Evolutionary conservation across 2,329 filamentous ascomycete genomes (phyloP).

Genomic region (Knoxdaviesia capensis): DNA sequence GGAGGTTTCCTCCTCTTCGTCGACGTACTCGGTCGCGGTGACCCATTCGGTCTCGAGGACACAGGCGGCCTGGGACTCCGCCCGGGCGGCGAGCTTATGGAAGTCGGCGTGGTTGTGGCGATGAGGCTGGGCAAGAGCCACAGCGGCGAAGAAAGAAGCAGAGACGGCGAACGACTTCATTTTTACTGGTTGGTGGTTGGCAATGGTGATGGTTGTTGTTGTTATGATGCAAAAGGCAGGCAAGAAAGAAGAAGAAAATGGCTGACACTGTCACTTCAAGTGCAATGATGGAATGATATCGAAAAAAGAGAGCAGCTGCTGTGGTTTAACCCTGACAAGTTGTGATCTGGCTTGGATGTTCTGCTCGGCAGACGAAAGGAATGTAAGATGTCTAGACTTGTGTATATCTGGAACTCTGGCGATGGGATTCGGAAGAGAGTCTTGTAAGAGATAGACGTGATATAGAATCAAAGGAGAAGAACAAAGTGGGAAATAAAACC

Average conservation of each 20-base stretch:
- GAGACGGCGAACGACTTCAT: constrained; percentile 24
- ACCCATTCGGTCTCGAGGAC: constrained; percentile 14
- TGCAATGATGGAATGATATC: too few species aligned
- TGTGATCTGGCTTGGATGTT: too few species aligned
- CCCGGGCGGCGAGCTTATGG: constrained; percentile 9
- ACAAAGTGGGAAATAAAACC: too few species aligned
- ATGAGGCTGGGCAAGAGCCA: constrained; percentile 29
- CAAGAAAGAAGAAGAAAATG: constrained; percentile 3
- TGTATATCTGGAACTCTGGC: too few species aligned
- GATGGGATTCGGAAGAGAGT: too few species aligned
- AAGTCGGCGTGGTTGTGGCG: constrained; percentile 16
- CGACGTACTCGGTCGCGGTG: constrained; percentile 28
- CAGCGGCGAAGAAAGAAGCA: constrained; percentile 21
- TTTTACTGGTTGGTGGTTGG: constrained; percentile 8
- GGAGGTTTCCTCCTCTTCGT: constrained; percentile 6
- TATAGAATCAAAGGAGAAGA: too few species aligned
- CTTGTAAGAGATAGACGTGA: too few species aligned
- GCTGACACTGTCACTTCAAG: too few species aligned
- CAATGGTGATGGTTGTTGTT: constrained; percentile 6
- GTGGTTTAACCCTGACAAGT: too few species aligned
- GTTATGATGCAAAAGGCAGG: constrained; percentile 3
- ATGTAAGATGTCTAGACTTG: too few species aligned
- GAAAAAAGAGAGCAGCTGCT: too few species aligned
- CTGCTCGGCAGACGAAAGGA: too few species aligned
- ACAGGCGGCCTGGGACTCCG: constrained; percentile 14